These are phyloP conservation scores for Porcisia hertigi DNA, from an alignment of 208 protist species.

Conservation along the genomic window DNA sequence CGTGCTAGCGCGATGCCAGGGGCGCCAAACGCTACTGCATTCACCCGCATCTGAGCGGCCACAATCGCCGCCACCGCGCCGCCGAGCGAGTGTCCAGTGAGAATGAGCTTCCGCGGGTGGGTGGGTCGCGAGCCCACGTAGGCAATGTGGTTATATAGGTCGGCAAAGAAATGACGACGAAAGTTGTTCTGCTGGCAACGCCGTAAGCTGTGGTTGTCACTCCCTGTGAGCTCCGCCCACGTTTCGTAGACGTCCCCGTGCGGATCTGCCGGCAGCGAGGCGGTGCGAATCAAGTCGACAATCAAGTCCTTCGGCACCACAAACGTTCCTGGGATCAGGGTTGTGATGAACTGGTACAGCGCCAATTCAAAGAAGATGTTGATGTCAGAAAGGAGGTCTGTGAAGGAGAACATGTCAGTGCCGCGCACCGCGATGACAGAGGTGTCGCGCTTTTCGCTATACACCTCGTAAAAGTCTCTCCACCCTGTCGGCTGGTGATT, in stretches of 20 bases:
- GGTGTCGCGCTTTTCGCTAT: conserved; percentile 54
- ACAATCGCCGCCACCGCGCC: conserved; percentile 76
- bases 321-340: conserved; percentile 54
- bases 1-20: conserved; percentile 68
- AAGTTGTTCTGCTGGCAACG: conserved; percentile 81
- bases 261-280: conserved; percentile 45
- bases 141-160: conserved; percentile 73
- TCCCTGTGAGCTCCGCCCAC: conserved; percentile 22
- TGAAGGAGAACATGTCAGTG: conserved; percentile 74
- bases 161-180: conserved; percentile 71
- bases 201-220: conserved; percentile 45
- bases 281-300: conserved; percentile 51
- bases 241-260: conserved; percentile 18
- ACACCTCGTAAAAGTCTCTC: conserved; percentile 75
- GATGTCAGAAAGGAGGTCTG: conserved; percentile 77
- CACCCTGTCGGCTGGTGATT: conserved; percentile 57
- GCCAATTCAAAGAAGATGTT: conserved; percentile 79
- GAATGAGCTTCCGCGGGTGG: conserved; percentile 45
- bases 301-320: conserved; percentile 68
- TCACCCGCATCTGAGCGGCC: conserved; percentile 55
- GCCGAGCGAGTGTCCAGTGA: conserved; percentile 85
- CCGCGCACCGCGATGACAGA: conserved; percentile 74
- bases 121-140: conserved; percentile 42
- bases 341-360: conserved; percentile 73
- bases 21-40: conserved; percentile 71